phyloP scores from a whole-genome alignment of 208 protist species.

The Acanthamoeba quina region DNA sequence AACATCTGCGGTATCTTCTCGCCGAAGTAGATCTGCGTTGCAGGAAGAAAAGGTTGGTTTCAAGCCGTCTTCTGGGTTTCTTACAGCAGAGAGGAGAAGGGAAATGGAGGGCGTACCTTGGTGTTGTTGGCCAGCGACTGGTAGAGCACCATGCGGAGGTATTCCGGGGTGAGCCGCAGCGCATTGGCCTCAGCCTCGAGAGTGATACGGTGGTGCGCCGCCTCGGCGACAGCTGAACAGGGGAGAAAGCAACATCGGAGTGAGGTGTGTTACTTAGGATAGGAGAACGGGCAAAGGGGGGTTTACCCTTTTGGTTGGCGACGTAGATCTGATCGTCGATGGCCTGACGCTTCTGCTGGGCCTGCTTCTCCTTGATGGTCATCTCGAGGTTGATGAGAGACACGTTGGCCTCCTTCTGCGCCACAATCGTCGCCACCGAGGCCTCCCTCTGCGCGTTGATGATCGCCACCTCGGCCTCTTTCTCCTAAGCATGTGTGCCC shows the following conservation, averaged over 20 bases:
- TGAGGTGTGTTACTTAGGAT: too few species aligned
- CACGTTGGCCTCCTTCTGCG: conserved; percentile 64
- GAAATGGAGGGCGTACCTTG: background rate
- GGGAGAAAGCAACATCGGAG: background rate
- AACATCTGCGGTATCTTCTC: conserved; percentile 72
- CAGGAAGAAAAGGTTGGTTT: background rate
- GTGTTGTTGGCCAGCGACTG: conserved; percentile 72
- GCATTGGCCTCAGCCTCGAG: conserved; percentile 69
- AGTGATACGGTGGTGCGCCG: background rate
- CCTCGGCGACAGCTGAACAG: conserved; percentile 2
- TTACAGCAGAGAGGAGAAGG: background rate
- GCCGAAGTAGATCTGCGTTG: conserved; percentile 41
- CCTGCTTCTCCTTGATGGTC: conserved; percentile 66
- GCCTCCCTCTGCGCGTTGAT: conserved; percentile 53
- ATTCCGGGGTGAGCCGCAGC: conserved; percentile 61
- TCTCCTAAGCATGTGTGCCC: background rate
- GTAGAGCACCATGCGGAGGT: conserved; percentile 50
- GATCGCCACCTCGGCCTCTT: conserved; percentile 43
- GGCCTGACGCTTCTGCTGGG: background rate
- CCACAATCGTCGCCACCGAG: conserved; percentile 24
- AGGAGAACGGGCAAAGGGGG: background rate
- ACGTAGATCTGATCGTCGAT: conserved; percentile 55
- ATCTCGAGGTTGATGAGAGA: conserved; percentile 63
- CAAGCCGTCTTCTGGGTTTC: background rate
- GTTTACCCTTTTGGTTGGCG: conserved; percentile 36